A percentile compares a stretch with the other conserved stretches of the same genome.
phyloP scores from a whole-genome alignment of 1,139 yeast genomes.

The Suhomyces panamericanus region DNA sequence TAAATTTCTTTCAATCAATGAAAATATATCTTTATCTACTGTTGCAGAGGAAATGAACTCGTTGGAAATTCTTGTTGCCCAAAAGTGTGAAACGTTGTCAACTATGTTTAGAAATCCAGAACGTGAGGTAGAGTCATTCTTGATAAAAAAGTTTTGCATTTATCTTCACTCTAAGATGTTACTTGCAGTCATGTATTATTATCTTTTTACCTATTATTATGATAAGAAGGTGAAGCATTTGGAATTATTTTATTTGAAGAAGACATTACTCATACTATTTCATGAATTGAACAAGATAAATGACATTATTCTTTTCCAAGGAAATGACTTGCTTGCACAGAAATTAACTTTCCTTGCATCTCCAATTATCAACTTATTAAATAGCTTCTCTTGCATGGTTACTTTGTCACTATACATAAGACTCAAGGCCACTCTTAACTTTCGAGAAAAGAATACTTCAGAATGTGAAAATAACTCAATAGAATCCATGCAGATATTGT shows the following conservation, averaged over 20 bases:
- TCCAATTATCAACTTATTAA: conserved; percentile 14
- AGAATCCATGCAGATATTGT: conserved; percentile 3
- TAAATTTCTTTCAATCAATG: conserved; percentile 14
- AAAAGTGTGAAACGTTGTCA: conserved; percentile 12
- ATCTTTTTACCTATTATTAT: conserved; percentile 29
- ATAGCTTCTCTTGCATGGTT: conserved; percentile 13
- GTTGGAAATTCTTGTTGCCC: conserved; percentile 15
- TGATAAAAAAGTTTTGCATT: conserved; percentile 6
- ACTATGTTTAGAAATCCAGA: conserved; percentile 4
- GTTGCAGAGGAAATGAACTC: conserved; percentile 14
- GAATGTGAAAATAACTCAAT: background rate
- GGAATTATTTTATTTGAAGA: conserved; percentile 29
- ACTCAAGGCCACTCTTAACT: background rate
- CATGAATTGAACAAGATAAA: conserved; percentile 21
- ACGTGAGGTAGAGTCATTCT: conserved; percentile 3
- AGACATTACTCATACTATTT: conserved; percentile 20
- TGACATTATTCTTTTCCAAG: conserved; percentile 7
- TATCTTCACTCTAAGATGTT: conserved; percentile 19
- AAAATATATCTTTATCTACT: conserved; percentile 12
- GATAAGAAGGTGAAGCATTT: conserved; percentile 18
- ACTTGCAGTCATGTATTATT: conserved; percentile 24
- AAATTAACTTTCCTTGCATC: conserved; percentile 14
- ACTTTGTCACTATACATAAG: conserved; percentile 12
- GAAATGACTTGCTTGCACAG: conserved; percentile 11
- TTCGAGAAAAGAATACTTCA: background rate